Conservation (phyloP, 345 rosid species). For the Arabidopsis arenosa region DNA sequence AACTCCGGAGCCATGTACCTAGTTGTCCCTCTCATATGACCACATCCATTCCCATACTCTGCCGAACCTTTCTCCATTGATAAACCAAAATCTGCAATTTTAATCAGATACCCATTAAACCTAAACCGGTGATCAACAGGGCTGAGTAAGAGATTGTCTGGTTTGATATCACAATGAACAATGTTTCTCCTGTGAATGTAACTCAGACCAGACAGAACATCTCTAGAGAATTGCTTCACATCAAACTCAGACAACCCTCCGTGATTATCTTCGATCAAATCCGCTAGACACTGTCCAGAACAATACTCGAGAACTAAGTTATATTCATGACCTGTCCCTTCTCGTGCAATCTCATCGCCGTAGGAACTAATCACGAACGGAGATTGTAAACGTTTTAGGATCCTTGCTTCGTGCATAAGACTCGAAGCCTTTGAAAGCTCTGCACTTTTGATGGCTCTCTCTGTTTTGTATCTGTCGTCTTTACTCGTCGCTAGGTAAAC, state of each 20-base stretch:
- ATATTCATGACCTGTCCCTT: background rate
- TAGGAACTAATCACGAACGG: background rate
- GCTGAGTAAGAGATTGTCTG: constrained; percentile 25
- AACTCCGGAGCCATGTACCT: constrained; percentile 26
- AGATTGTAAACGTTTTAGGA: background rate
- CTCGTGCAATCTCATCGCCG: constrained; percentile 10
- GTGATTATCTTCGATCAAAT: background rate
- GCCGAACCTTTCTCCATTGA: constrained; percentile 13
- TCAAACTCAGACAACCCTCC: background rate
- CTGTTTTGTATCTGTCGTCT: background rate
- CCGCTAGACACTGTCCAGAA: background rate
- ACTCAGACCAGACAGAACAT: constrained; percentile 18
- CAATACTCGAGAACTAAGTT: constrained; percentile 30
- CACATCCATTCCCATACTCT: background rate
- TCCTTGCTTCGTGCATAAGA: constrained; percentile 16
- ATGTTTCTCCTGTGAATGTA: constrained; percentile 6
- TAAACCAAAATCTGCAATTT: constrained; percentile 19
- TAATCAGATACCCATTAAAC: background rate
- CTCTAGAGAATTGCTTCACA: background rate
- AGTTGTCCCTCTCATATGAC: constrained; percentile 23
- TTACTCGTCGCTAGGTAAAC: constrained; percentile 3
- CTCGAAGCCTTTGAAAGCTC: constrained; percentile 8
- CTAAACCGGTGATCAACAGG: background rate
- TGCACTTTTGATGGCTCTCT: constrained; percentile 23
- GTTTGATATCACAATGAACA: constrained; percentile 39